These are phyloP conservation scores for Straminergon stramineum DNA, from an alignment of 225 moss, liverwort and hornwort genomes.

Conservation along the genomic window DNA sequence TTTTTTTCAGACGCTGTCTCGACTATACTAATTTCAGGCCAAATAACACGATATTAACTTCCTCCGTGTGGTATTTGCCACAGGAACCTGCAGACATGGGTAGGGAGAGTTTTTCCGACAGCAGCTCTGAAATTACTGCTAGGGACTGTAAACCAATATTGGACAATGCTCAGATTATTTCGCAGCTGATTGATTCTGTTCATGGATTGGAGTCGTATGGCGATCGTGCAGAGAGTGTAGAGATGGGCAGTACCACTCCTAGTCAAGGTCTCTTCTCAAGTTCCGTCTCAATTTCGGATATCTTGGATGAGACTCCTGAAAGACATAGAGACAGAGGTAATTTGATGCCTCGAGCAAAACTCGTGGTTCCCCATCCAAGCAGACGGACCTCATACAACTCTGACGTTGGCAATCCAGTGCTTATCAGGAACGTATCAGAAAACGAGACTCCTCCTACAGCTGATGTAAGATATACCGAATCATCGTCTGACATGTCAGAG, in stretches of 20 bases:
- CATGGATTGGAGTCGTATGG: slow-evolving; percentile 22
- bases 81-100: not conserved
- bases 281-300: slow-evolving; percentile 22
- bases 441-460: not conserved
- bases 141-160: slow-evolving; percentile 32
- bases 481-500: slow-evolving; percentile 30
- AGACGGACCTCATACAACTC: slow-evolving; percentile 18
- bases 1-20: not conserved
- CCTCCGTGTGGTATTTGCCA: not conserved
- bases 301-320: slow-evolving; percentile 23
- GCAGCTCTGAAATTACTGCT: not conserved
- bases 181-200: slow-evolving; percentile 38
- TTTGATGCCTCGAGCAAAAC: not conserved
- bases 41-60: not conserved
- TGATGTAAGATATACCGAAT: slow-evolving; percentile 5
- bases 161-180: slow-evolving; percentile 32
- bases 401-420: not conserved
- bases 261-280: slow-evolving; percentile 20
- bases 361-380: slow-evolving; percentile 16
- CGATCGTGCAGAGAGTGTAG: slow-evolving; percentile 4
- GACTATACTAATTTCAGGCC: not conserved
- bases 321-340: not conserved
- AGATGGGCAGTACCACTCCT: slow-evolving; percentile 2
- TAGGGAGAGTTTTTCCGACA: not conserved
- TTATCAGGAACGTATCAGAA: not conserved